Base-by-base conservation (phyloP, 768 basidiomycete genomes). In the Dioszegia crocea region DNA sequence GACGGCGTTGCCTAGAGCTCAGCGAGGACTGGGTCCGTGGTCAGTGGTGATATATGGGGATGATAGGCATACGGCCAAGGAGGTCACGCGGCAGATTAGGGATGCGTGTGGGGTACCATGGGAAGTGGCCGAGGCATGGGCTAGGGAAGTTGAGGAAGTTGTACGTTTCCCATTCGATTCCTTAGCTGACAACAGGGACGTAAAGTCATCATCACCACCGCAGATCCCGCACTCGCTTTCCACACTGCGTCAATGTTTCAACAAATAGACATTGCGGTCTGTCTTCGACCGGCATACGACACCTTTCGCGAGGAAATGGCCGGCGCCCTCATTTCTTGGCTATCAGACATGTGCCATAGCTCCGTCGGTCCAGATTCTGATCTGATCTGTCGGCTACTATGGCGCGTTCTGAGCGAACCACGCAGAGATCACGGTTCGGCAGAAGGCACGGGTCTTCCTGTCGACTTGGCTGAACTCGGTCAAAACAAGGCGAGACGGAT, bases 1-100 rank as follows among this genome's bases (percentile, higher is more conserved):
- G 12, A 68, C 62, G 4, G 64, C 40, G 16, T 65, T 66, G 31
- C 36, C 56, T 5, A 64, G 36, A 14, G 56, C 60, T 10, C 27
- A 27, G n/a, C 48, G 66, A 46, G 56, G 60, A 24, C 57, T 45
- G 24, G 67, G 66, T 23, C 65, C 68, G 5, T 74, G 70, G 67
- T 56, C 62, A 10, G 66, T 97, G 57, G 81, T 94, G 26, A 78
- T 98, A 4, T 97, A 92, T 92, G 92, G 93, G 78, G 93, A 96
- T 76, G 96, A 99, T 76, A 94, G 93, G 67, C 96, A 97, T 76
- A 91, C 90, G 0, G 88, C 87, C 67, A 86, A 87, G 50, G 91
- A 98, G 70, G 86, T 96, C 54, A 86, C 73, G n/a, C 44, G 69
- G 10, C 78, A 78, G 55, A 60, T 76, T 0, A 52, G 72, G 3